Percentiles rank a stretch among this genome's conserved stretches.
These are phyloP conservation scores for Limnanthes douglasii DNA, from an alignment of 345 rosid genomes.

Conservation along the genomic window DNA sequence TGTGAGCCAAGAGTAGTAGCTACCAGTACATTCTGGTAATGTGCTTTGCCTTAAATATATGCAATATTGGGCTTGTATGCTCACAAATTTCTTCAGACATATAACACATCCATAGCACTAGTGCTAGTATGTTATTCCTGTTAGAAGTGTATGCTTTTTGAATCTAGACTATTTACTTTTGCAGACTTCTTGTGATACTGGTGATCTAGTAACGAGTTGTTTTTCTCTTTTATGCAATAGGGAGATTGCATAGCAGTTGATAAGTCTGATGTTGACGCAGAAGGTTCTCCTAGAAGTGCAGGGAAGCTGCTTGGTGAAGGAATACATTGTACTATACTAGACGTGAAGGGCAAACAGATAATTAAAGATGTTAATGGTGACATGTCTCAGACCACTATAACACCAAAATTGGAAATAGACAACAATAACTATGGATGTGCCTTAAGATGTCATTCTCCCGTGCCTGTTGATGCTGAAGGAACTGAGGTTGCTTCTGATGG, in stretches of 20 bases:
- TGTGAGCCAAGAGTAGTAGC: background rate
- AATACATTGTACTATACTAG: conserved; percentile 12
- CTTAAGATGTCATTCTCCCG: conserved; percentile 15
- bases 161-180: conserved; percentile 1
- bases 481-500: conserved; percentile 14
- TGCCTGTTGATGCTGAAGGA: conserved; percentile 18
- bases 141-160: background rate
- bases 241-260: conserved; percentile 17
- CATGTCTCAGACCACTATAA: conserved; percentile 11
- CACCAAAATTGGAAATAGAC: conserved; percentile 23
- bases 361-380: conserved; percentile 14
- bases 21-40: background rate
- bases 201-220: conserved; percentile 5
- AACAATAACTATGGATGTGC: conserved; percentile 15
- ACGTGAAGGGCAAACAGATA: conserved; percentile 17
- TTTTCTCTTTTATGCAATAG: conserved; percentile 18
- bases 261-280: conserved; percentile 15
- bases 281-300: conserved; percentile 19
- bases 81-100: too few relatives aligned
- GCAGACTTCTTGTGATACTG: background rate
- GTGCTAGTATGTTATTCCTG: background rate
- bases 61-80: too few relatives aligned
- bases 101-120: too few relatives aligned
- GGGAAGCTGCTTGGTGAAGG: conserved; percentile 20
- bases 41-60: background rate